Evolutionary conservation across 805 yeast genomes (phyloP), one percentile per base, ranked within the genome.

Genomic region (Saccharomycopsis sp.): DNA sequence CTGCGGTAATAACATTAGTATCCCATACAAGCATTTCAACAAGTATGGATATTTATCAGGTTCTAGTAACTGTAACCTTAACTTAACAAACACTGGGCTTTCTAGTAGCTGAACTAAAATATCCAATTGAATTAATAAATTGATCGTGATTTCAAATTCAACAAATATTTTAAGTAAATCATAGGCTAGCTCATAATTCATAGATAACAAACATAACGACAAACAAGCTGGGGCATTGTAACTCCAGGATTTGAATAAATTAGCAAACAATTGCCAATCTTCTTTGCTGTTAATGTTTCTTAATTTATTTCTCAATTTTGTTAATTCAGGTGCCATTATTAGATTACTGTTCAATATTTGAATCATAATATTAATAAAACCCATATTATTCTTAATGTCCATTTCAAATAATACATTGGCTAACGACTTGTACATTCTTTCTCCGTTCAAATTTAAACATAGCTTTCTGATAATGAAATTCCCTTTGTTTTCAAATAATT

Each of bases 1-100:
- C 59, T 93, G 98, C 0, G 98, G 98, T 40, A 93, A 63, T 4
- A 93, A 71, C 98, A 93, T 93, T 48, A 93, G 67, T 24, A 93
- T 73, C 1, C 97, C 98, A 59, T 87, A 93, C 24, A 93, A 71
- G 43, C 96, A 85, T 58, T 87, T 86, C 69, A 82, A 85, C 27
- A 93, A 65, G 56, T 74, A 84, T 1, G 94, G 95, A 58, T 84
- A 74, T 51, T 74, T 76, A 39, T 81, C 85, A 1, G 96, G 96
- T 56, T 86, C 95, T 38, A 93, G 66, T n/a, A 93, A 66, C 61
- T 90, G 96, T 44, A 93, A 66, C 47, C 98, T 74, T 51, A 89
- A 70, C 54, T 84, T 79, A 16, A 95, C 81, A 61, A 93, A 89
- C 1, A 88, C 89, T 1, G 97, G 97, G 2, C 95, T 82, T 61